These are phyloP conservation scores for Trametes cubensis DNA, from an alignment of 768 basidiomycete genomes.

Conservation along the genomic window DNA sequence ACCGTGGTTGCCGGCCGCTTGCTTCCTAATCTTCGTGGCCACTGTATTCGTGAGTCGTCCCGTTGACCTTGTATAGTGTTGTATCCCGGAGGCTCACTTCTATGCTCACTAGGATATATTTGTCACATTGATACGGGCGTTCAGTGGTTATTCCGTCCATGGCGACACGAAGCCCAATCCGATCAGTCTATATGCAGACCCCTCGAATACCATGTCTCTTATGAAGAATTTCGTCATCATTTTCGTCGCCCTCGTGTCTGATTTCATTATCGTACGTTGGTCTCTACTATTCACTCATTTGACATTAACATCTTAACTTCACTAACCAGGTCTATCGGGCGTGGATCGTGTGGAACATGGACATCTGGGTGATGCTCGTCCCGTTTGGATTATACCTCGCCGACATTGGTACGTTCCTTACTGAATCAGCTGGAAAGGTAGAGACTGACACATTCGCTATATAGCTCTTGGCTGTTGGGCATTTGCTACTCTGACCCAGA, in stretches of 20 bases:
- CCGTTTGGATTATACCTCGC: background rate
- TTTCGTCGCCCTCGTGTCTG: conserved; percentile 2
- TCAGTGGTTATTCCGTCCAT: background rate
- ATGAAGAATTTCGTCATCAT: conserved; percentile 5
- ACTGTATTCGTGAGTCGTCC: background rate
- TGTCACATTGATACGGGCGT: background rate
- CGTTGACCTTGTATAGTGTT: too few relatives aligned
- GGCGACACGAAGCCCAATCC: background rate
- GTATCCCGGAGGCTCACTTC: background rate
- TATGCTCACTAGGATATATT: background rate
- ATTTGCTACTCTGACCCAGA: conserved; percentile 4
- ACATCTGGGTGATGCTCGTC: background rate
- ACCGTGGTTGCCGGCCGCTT: background rate
- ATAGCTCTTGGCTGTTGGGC: conserved; percentile 11
- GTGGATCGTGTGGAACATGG: conserved; percentile 6
- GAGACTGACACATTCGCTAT: background rate
- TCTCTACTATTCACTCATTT: background rate
- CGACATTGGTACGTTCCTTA: background rate
- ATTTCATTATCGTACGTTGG: conserved; percentile 10
- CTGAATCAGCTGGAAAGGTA: too few relatives aligned
- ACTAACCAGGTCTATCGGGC: conserved; percentile 3
- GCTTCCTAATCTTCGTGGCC: background rate
- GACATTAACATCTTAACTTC: background rate
- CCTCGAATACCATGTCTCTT: background rate
- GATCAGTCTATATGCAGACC: background rate